A percentile compares a stretch with the other conserved stretches of the same genome.
phyloP scores from a whole-genome alignment of 2,329 filamentous ascomycete genomes.

The Raffaelea deltoideospora region DNA sequence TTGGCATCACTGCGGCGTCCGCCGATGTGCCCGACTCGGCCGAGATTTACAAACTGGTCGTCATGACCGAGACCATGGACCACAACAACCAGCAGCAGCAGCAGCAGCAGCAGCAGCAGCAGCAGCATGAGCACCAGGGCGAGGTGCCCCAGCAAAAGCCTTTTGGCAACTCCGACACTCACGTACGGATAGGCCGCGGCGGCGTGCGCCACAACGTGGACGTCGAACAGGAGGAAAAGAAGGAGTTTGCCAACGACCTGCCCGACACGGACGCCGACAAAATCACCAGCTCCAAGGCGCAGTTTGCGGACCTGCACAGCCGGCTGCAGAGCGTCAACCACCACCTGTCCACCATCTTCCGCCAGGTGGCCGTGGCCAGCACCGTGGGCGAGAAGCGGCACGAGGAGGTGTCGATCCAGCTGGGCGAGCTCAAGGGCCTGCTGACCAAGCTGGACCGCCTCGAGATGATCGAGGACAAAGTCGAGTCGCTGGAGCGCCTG shows the following conservation, averaged over 20 bases:
- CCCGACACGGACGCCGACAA: conserved; percentile 31
- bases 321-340: conserved; percentile 62
- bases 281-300: conserved; percentile 35
- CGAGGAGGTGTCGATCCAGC: conserved; percentile 32
- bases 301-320: conserved; percentile 76
- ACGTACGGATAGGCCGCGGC: conserved; percentile 1
- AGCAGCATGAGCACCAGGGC: conserved; percentile 4
- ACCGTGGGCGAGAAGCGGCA: conserved; percentile 39
- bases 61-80: conserved; percentile 39
- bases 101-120: conserved; percentile 11
- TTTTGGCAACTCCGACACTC: neutral
- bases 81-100: conserved; percentile 10
- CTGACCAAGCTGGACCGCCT: conserved; percentile 29
- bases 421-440: conserved; percentile 30
- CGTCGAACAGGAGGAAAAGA: conserved; percentile 4
- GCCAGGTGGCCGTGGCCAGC: conserved; percentile 34
- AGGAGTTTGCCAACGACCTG: conserved; percentile 20
- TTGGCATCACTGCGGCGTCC: conserved; percentile 77
- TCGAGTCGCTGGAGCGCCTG: conserved; percentile 41
- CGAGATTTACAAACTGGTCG: conserved; percentile 75
- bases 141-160: conserved; percentile 5
- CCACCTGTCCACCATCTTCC: conserved; percentile 48
- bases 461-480: conserved; percentile 26
- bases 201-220: conserved; percentile 1
- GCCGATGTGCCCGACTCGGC: conserved; percentile 90